phyloP scores from a whole-genome alignment of 768 basidiomycete species.

The Boletus tylopilopsis region DNA sequence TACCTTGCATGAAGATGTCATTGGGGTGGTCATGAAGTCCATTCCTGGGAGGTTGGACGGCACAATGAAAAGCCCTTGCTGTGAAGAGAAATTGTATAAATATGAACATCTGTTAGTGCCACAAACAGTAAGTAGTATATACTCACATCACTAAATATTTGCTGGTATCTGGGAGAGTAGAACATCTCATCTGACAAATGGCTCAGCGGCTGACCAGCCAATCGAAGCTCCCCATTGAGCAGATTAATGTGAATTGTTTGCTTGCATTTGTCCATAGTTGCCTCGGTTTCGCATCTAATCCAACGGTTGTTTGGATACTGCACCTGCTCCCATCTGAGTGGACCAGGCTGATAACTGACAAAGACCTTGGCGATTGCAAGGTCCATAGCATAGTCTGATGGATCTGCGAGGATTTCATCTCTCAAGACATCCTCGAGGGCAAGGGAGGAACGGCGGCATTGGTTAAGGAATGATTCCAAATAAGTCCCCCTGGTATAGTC shows the following conservation, averaged over 20 bases:
- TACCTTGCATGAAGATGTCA: constrained; percentile 2
- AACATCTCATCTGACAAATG: too few species aligned
- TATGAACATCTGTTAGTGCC: neutral
- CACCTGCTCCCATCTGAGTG: constrained; percentile 8
- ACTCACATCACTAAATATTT: too few species aligned
- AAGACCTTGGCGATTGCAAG: constrained; percentile 9
- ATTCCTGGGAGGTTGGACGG: neutral
- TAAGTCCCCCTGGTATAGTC: neutral
- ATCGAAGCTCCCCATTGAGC: too few species aligned
- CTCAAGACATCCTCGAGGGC: constrained; percentile 10
- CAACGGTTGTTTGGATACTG: neutral
- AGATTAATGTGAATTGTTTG: too few species aligned
- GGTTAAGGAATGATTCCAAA: constrained; percentile 7
- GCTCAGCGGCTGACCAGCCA: too few species aligned
- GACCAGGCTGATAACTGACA: constrained; percentile 3
- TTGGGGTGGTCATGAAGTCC: neutral
- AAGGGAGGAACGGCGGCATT: constrained; percentile 24
- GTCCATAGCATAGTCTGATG: constrained; percentile 7
- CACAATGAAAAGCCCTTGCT: neutral
- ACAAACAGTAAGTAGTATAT: too few species aligned
- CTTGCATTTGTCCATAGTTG: too few species aligned
- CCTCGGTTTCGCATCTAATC: too few species aligned
- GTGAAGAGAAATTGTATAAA: neutral
- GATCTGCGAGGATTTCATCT: neutral
- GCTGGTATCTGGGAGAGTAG: too few species aligned